Percentiles rank a stretch among this genome's conserved stretches.
These are phyloP conservation scores for Kodamaea neixiangensis DNA, from an alignment of 805 yeast genomes.

Conservation along the genomic window DNA sequence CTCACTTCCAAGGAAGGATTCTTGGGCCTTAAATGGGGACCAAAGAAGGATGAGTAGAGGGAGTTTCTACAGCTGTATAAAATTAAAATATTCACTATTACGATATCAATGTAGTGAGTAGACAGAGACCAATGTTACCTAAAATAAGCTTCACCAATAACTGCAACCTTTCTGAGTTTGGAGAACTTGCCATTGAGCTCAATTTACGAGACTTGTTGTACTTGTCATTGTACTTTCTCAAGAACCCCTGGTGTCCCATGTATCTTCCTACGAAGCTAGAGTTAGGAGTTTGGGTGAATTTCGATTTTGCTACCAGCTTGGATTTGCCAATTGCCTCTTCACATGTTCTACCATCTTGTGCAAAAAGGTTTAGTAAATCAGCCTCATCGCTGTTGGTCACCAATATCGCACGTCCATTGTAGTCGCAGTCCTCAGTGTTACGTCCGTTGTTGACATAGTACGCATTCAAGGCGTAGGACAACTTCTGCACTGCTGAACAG, in stretches of 20 bases:
- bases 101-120: background rate
- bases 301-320: background rate
- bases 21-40: slow-evolving; percentile 87
- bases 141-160: background rate
- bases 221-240: background rate
- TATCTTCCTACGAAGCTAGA: background rate
- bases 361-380: slow-evolving; percentile 18
- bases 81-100: background rate
- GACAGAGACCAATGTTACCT: background rate
- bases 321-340: slow-evolving; percentile 17
- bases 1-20: slow-evolving; percentile 53
- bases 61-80: background rate
- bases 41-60: slow-evolving; percentile 50
- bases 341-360: slow-evolving; percentile 31
- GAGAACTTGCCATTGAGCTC: background rate
- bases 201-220: background rate
- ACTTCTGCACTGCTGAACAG: slow-evolving; percentile 38
- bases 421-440: slow-evolving; percentile 24
- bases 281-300: background rate
- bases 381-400: slow-evolving; percentile 21
- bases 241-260: background rate
- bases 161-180: background rate
- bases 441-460: slow-evolving; percentile 23
- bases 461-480: slow-evolving; percentile 44
- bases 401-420: slow-evolving; percentile 23